phyloP scores from a whole-genome alignment of 208 protist species.

The Trypanosoma cruzi region DNA sequence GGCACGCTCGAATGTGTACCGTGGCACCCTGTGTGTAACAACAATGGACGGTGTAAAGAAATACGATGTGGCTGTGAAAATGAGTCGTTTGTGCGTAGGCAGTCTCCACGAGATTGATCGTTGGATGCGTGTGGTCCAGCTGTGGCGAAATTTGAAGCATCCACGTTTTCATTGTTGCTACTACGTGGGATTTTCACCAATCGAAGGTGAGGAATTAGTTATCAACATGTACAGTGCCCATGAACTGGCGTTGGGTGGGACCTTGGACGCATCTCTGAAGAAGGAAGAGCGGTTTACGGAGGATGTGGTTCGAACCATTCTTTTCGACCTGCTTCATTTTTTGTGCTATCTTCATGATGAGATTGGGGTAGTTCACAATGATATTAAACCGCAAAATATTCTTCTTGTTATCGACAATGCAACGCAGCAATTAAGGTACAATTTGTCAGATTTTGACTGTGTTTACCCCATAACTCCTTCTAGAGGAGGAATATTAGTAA shows the following conservation, averaged over 20 bases:
- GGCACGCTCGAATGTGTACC: constrained; percentile 23
- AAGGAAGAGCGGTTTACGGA: constrained; percentile 26
- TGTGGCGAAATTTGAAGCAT: constrained; percentile 7
- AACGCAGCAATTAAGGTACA: constrained; percentile 32
- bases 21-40: constrained; percentile 10
- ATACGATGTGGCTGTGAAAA: constrained; percentile 15
- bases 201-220: not conserved
- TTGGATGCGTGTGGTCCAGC: constrained; percentile 19
- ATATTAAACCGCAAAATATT: constrained; percentile 88
- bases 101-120: constrained; percentile 18
- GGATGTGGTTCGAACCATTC: constrained; percentile 31
- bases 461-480: constrained; percentile 1
- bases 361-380: constrained; percentile 64
- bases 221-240: constrained; percentile 24
- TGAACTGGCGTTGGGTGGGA: constrained; percentile 29
- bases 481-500: no score
- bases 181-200: constrained; percentile 9
- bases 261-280: constrained; percentile 25
- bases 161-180: constrained; percentile 22
- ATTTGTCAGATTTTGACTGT: constrained; percentile 61
- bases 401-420: constrained; percentile 43
- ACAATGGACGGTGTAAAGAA: not conserved
- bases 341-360: constrained; percentile 66
- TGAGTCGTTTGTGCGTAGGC: constrained; percentile 7
- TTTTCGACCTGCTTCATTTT: constrained; percentile 42